Evolutionary conservation across 257 asterid species (phyloP).

Genomic region (Verbena officinalis): DNA sequence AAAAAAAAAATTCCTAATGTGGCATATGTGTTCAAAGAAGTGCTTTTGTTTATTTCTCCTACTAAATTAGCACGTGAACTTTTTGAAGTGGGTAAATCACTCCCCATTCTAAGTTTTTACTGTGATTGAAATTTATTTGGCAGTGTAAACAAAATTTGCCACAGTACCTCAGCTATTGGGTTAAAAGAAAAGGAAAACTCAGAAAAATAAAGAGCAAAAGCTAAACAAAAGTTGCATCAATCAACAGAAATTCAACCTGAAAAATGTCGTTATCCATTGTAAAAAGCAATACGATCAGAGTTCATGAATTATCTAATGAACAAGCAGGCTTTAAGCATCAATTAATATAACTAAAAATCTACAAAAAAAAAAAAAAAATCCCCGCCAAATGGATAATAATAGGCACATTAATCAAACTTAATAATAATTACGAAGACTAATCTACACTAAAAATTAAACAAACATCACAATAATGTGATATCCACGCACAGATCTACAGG

Average conservation of each 20-base stretch:
- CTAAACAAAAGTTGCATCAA: not conserved
- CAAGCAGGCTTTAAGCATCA: no score
- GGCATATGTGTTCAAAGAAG: not conserved
- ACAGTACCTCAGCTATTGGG: not conserved
- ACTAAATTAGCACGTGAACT: not conserved
- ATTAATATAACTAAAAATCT: no score
- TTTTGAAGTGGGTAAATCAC: not conserved
- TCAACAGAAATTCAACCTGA: not conserved
- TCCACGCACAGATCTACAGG: slow-evolving; percentile 22
- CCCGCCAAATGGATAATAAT: not conserved
- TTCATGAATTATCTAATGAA: no score
- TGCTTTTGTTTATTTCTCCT: not conserved
- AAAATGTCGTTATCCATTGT: not conserved
- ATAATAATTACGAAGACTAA: not conserved
- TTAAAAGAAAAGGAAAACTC: no score
- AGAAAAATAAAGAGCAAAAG: not conserved
- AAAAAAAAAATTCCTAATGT: not conserved
- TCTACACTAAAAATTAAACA: slow-evolving; percentile 15
- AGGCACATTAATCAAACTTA: not conserved
- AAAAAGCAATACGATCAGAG: not conserved
- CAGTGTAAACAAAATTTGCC: not conserved
- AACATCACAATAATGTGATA: not conserved
- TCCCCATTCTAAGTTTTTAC: no score
- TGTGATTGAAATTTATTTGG: no score
- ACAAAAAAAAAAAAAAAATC: no score